These are phyloP conservation scores for Chlorella sp. DNA, from an alignment of 139 green algal species.

Conservation along the genomic window DNA sequence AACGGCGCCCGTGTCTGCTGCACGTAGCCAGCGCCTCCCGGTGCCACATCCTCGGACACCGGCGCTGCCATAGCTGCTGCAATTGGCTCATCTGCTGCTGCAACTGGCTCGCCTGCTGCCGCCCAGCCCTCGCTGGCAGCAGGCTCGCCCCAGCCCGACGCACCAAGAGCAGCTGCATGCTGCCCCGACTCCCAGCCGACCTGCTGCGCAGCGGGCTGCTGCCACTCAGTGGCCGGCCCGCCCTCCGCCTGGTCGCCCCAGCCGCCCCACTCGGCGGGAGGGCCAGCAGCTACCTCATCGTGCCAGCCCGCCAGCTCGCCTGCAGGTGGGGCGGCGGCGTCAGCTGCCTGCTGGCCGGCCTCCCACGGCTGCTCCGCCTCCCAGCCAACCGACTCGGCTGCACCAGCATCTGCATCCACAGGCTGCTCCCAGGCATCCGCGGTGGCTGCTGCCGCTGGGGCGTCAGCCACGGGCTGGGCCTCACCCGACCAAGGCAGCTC, in stretches of 20 bases:
- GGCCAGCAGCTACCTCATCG: neutral
- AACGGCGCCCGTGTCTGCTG: neutral
- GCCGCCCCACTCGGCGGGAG: neutral
- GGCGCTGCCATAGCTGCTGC: neutral
- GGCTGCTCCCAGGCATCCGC: neutral
- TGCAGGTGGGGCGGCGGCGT: neutral
- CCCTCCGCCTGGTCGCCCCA: neutral
- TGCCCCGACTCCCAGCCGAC: neutral
- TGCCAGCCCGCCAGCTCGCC: neutral
- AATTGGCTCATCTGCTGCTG: neutral
- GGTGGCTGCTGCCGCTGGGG: neutral
- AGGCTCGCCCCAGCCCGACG: neutral
- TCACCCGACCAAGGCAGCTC: neutral
- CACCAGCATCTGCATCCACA: neutral
- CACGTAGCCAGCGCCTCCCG: neutral
- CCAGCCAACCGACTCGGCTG: neutral
- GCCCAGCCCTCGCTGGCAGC: neutral
- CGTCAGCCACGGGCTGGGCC: neutral
- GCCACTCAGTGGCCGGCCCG: neutral
- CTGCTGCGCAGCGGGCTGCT: neutral
- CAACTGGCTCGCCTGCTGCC: neutral
- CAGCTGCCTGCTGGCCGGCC: neutral
- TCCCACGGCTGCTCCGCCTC: neutral
- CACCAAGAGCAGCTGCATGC: neutral
- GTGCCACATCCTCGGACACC: constrained; percentile 1